phyloP scores from a whole-genome alignment of 1,139 yeast species.

The Chernovozyma sophiae-reginae region DNA sequence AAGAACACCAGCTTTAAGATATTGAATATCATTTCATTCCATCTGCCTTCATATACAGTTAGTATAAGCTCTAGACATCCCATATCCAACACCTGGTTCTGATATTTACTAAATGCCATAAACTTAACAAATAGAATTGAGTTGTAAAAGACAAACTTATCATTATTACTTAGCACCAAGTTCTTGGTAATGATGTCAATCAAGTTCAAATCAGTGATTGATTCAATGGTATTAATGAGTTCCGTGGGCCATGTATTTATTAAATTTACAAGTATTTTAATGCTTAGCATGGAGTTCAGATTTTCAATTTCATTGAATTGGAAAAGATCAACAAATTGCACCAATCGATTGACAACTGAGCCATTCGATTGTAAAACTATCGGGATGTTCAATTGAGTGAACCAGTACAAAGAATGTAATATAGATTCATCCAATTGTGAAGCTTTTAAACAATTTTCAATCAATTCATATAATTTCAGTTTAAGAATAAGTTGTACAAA shows the following conservation, averaged over 20 bases:
- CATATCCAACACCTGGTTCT: neutral
- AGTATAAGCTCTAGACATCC: constrained; percentile 4
- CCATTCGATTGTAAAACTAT: neutral
- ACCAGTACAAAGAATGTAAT: neutral
- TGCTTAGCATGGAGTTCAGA: neutral
- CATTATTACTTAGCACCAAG: neutral
- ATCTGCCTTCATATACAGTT: constrained; percentile 1
- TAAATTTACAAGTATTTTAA: neutral
- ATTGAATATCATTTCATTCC: constrained; percentile 1
- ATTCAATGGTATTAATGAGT: neutral
- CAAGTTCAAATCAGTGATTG: neutral
- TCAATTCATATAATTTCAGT: too few species aligned
- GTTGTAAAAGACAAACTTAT: neutral
- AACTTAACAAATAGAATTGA: neutral
- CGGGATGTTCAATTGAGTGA: neutral
- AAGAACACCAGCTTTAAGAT: constrained; percentile 1
- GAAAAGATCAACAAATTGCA: neutral
- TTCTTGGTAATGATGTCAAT: constrained; percentile 5
- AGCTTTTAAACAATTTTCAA: too few species aligned
- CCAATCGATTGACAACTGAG: neutral
- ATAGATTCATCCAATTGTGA: neutral
- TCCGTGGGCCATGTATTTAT: neutral
- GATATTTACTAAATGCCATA: neutral
- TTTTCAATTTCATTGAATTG: neutral
- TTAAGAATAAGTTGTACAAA: constrained; percentile 1